These are phyloP conservation scores for Fusarium transvaalense DNA, from an alignment of 2,329 filamentous ascomycete species.

Conservation along the genomic window DNA sequence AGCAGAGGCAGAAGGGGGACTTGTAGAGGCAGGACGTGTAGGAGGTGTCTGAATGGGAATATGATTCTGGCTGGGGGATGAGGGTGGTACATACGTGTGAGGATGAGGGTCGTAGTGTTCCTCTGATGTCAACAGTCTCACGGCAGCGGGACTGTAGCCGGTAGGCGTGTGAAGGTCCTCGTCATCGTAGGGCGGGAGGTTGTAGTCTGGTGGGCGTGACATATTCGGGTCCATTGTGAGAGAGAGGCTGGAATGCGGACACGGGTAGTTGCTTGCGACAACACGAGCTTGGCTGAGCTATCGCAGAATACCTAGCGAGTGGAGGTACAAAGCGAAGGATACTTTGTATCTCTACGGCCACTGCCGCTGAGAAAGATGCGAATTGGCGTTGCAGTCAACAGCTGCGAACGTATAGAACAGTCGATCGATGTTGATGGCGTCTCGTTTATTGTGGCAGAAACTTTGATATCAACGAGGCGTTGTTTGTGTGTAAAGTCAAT, in stretches of 20 bases:
- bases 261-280: constrained; percentile 39
- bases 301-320: constrained; percentile 11
- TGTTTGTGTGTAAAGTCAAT: constrained; percentile 1
- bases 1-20: constrained; percentile 12
- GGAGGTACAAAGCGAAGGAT: constrained; percentile 13
- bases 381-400: not conserved
- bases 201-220: constrained; percentile 69
- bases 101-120: constrained; percentile 63
- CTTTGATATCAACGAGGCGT: constrained; percentile 33
- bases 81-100: constrained; percentile 66
- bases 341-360: constrained; percentile 36
- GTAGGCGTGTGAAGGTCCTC: constrained; percentile 60
- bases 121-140: constrained; percentile 74
- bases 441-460: constrained; percentile 20
- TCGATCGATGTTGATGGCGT: constrained; percentile 24
- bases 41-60: constrained; percentile 12
- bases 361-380: constrained; percentile 33
- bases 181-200: constrained; percentile 68
- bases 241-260: constrained; percentile 49
- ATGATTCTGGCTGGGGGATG: constrained; percentile 28
- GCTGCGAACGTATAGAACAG: constrained; percentile 1
- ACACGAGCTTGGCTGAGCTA: constrained; percentile 15
- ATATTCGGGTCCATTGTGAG: constrained; percentile 63
- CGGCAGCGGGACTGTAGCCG: constrained; percentile 64
- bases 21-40: constrained; percentile 12